A percentile compares a stretch with the other conserved stretches of the same genome.
Conservation (phyloP, 192 early-diverging fungal species). For the Gryganskiella cystojenkinii region DNA sequence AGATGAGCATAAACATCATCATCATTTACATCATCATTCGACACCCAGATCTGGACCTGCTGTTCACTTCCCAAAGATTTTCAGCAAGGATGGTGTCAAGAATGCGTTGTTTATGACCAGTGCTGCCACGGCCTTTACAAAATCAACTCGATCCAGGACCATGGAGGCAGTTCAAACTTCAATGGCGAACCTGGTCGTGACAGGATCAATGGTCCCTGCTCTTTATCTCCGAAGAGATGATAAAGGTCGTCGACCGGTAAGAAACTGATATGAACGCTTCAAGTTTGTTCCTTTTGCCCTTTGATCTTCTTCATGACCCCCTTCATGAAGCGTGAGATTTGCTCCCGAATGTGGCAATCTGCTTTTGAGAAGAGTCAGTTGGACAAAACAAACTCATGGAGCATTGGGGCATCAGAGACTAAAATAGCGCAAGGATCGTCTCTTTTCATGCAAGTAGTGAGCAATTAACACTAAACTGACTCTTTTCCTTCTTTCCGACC, state of each 20-base stretch:
- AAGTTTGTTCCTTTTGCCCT: conserved; percentile 1
- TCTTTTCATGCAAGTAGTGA: neutral
- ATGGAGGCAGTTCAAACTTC: conserved; percentile 3
- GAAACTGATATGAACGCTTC: conserved; percentile 2
- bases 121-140: conserved; percentile 39
- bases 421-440: too few species aligned
- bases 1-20: neutral
- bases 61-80: conserved; percentile 34
- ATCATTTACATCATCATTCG: neutral
- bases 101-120: conserved; percentile 36
- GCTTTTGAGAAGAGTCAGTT: too few species aligned
- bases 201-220: conserved; percentile 36
- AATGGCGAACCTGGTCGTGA: conserved; percentile 6
- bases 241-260: conserved; percentile 53
- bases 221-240: conserved; percentile 50
- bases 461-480: neutral
- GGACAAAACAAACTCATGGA: too few species aligned
- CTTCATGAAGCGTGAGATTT: neutral
- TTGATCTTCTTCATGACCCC: neutral
- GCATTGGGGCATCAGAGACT: too few species aligned
- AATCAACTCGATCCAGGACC: conserved; percentile 8
- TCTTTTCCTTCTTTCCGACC: neutral
- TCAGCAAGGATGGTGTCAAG: conserved; percentile 30
- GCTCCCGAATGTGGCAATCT: too few species aligned
- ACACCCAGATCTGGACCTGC: neutral